Evolutionary conservation across 495 filamentous ascomycete genomes (phyloP).

Genomic region (Neurospora cerealis): DNA sequence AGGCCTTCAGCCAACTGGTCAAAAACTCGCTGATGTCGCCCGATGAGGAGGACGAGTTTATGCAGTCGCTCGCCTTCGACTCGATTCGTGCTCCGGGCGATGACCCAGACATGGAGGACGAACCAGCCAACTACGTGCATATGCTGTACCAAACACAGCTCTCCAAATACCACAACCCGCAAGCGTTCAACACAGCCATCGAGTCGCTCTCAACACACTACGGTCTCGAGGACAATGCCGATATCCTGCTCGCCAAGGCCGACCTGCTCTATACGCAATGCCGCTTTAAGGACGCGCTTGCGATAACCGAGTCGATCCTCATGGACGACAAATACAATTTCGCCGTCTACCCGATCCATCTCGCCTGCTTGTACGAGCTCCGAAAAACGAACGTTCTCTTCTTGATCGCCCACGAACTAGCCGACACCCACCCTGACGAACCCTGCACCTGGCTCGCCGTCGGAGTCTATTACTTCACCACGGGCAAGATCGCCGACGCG

Average conservation of each 20-base stretch:
- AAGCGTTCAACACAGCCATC: constrained; percentile 71
- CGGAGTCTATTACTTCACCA: constrained; percentile 88
- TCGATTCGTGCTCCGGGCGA: constrained; percentile 46
- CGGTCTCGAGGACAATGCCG: constrained; percentile 76
- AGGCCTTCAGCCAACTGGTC: constrained; percentile 96
- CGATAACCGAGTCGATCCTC: constrained; percentile 74
- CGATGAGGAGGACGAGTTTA: constrained; percentile 86
- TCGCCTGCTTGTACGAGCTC: constrained; percentile 87
- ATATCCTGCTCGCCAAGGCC: constrained; percentile 85
- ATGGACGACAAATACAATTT: constrained; percentile 80
- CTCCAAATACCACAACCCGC: constrained; percentile 88
- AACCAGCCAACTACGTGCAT: constrained; percentile 84
- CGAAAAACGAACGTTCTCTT: constrained; percentile 79
- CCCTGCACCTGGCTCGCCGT: constrained; percentile 88
- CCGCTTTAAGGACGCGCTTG: constrained; percentile 76
- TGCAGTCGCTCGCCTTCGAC: constrained; percentile 87
- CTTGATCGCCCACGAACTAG: constrained; percentile 86
- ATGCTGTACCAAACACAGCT: constrained; percentile 96
- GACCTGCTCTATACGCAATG: constrained; percentile 93
- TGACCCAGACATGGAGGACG: constrained; percentile 55
- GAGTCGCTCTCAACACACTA: constrained; percentile 91
- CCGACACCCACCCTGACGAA: constrained; percentile 84
- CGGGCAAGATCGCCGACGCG: constrained; percentile 82
- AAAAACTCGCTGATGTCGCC: constrained; percentile 97
- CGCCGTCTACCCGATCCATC: constrained; percentile 75